A percentile compares a stretch with the other conserved stretches of the same genome.
Conservation (phyloP, 306 rosid genomes). For the Acacia crassicarpa region DNA sequence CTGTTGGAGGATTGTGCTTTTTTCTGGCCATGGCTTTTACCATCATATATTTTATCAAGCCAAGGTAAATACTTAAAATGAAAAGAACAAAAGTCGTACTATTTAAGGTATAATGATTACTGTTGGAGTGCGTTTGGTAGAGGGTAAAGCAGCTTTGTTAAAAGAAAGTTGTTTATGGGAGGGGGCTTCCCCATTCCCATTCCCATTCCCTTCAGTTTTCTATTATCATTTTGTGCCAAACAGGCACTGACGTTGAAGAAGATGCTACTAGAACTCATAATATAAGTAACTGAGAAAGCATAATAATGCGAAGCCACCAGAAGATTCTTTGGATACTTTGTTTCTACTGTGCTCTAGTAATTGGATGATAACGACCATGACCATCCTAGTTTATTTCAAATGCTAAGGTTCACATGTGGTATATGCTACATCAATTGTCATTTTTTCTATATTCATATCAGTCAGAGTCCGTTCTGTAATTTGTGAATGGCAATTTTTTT, state of each 20-base stretch:
- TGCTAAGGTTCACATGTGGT: background rate
- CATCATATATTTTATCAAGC: conserved; percentile 78
- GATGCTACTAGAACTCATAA: background rate
- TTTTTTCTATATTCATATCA: background rate
- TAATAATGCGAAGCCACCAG: background rate
- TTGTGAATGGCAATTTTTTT: background rate
- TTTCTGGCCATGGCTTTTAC: conserved; percentile 78
- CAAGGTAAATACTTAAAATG: conserved; percentile 60
- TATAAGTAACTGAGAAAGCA: background rate
- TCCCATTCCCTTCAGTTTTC: background rate
- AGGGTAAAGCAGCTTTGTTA: background rate
- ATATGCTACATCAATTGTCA: conserved; percentile 3
- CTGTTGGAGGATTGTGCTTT: conserved; percentile 94
- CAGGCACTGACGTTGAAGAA: background rate
- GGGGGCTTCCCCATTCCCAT: background rate
- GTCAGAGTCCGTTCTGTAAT: background rate
- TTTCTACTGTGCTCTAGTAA: background rate
- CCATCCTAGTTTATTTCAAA: background rate
- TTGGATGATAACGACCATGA: background rate
- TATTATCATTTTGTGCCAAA: background rate
- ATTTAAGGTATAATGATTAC: background rate
- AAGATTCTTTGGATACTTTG: background rate
- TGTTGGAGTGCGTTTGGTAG: background rate
- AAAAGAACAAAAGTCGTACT: background rate
- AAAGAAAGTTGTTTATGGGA: background rate